phyloP scores from a whole-genome alignment of 148 eudicot species.

The Linanthus parryae region DNA sequence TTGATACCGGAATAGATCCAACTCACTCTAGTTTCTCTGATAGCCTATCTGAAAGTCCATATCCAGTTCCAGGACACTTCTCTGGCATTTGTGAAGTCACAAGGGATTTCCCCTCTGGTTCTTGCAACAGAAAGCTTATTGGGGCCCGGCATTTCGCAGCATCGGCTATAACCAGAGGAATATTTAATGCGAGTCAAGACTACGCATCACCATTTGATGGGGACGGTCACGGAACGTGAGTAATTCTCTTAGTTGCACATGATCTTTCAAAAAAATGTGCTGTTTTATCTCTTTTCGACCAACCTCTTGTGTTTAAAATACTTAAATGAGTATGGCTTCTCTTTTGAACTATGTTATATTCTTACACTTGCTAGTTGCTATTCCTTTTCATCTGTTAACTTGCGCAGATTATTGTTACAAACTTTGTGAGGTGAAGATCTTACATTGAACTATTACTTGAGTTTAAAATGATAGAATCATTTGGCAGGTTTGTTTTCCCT shows the following conservation, averaged over 20 bases:
- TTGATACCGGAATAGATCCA: constrained; percentile 98
- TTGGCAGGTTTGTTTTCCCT: background rate
- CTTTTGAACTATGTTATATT: too few relatives aligned
- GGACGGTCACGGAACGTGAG: constrained; percentile 99
- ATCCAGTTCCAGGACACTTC: constrained; percentile 81
- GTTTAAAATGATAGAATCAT: background rate
- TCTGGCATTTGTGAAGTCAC: constrained; percentile 97
- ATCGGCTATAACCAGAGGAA: constrained; percentile 96
- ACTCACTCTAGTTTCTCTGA: constrained; percentile 89
- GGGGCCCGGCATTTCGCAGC: constrained; percentile 99
- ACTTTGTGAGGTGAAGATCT: too few relatives aligned
- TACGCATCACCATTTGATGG: constrained; percentile 99
- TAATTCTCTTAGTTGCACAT: constrained; percentile 12
- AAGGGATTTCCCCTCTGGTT: constrained; percentile 90
- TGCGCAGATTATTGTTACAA: background rate
- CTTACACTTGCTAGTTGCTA: too few relatives aligned
- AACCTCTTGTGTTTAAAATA: background rate
- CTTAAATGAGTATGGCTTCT: too few relatives aligned
- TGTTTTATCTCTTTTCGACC: background rate
- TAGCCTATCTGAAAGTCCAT: constrained; percentile 39
- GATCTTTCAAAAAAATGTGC: constrained; percentile 1
- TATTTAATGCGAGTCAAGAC: constrained; percentile 84
- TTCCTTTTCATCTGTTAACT: background rate
- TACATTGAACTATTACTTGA: background rate
- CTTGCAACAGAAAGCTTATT: constrained; percentile 94